A percentile compares a stretch with the other conserved stretches of the same genome.
phyloP scores from a whole-genome alignment of 495 filamentous ascomycete species.

The Daldinia decipiens region DNA sequence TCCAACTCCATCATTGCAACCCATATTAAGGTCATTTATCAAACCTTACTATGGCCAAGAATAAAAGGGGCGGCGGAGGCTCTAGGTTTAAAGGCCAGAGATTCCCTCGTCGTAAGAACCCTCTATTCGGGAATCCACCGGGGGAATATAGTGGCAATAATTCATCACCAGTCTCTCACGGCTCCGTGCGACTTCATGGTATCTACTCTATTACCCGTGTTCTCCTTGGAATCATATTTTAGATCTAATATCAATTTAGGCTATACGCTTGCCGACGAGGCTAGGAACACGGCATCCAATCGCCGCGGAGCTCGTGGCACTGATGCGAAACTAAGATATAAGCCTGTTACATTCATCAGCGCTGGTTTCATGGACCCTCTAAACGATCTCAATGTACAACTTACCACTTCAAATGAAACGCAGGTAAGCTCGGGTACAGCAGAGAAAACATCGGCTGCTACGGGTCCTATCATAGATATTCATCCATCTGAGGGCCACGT shows the following conservation, averaged over 20 bases:
- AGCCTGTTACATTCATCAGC: constrained; percentile 78
- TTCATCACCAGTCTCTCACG: neutral
- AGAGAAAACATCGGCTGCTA: neutral
- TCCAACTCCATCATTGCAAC: constrained; percentile 4
- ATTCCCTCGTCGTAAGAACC: constrained; percentile 20
- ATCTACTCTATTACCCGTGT: constrained; percentile 13
- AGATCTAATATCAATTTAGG: constrained; percentile 40
- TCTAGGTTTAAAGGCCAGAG: constrained; percentile 20
- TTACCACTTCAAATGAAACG: constrained; percentile 11
- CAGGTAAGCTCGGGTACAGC: neutral
- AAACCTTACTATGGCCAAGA: constrained; percentile 26
- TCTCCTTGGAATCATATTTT: neutral
- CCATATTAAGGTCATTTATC: neutral
- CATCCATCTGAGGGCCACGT: neutral
- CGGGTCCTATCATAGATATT: neutral
- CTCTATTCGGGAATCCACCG: constrained; percentile 1
- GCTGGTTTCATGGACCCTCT: constrained; percentile 69
- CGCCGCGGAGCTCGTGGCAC: constrained; percentile 51
- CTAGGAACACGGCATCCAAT: constrained; percentile 76
- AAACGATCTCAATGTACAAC: constrained; percentile 44
- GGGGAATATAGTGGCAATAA: constrained; percentile 31
- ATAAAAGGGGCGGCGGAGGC: constrained; percentile 24
- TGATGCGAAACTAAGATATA: constrained; percentile 57
- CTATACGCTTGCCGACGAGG: constrained; percentile 79
- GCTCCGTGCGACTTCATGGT: constrained; percentile 22